phyloP scores from a whole-genome alignment of 768 basidiomycete genomes.

The Hebeloma cylindrosporum region DNA sequence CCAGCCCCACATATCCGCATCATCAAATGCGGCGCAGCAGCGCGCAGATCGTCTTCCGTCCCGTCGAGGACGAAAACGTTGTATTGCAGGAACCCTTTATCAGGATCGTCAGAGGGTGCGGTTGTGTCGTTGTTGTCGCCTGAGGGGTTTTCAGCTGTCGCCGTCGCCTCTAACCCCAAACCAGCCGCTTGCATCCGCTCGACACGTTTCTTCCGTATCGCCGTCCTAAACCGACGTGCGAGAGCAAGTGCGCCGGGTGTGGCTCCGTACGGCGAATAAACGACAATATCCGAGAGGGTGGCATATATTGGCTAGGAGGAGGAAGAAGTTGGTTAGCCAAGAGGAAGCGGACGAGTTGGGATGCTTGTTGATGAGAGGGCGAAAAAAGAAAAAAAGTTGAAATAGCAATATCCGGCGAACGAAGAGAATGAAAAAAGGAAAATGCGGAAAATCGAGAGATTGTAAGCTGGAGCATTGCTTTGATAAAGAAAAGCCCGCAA shows the following conservation, averaged over 20 bases:
- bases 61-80: constrained; percentile 79
- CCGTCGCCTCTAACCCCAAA: constrained; percentile 10
- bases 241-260: constrained; percentile 55
- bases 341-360: not conserved
- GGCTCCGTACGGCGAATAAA: constrained; percentile 78
- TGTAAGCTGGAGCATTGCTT: too few relatives aligned
- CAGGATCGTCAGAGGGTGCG: too few relatives aligned
- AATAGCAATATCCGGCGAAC: too few relatives aligned
- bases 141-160: too few relatives aligned
- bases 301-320: constrained; percentile 73
- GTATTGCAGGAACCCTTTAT: constrained; percentile 58
- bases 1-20: constrained; percentile 46
- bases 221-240: constrained; percentile 64
- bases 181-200: constrained; percentile 43
- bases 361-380: not conserved
- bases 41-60: constrained; percentile 42
- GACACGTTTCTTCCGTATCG: constrained; percentile 55
- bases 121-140: too few relatives aligned
- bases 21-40: constrained; percentile 51
- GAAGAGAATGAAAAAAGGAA: too few relatives aligned
- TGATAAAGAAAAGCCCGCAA: too few relatives aligned
- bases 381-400: constrained; percentile 1
- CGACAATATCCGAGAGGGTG: constrained; percentile 84
- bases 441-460: too few relatives aligned
- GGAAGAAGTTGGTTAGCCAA: constrained; percentile 1